Evolutionary conservation across 345 rosid genomes (phyloP).

Genomic region (Abelmoschus esculentus): DNA sequence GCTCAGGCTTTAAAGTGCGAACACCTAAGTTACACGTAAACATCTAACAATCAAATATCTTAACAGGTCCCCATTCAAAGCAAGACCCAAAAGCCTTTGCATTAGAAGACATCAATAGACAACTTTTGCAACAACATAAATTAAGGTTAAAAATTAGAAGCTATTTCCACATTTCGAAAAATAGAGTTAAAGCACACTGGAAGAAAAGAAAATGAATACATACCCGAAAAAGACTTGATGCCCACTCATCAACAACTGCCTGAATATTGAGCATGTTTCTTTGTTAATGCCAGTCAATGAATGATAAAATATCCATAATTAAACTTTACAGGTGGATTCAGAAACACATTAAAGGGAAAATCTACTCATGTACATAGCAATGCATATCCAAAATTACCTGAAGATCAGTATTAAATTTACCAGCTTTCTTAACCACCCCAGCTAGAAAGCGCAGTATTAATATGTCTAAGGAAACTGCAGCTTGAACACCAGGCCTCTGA

Average conservation of each 20-base stretch:
- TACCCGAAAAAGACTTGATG: constrained; percentile 92
- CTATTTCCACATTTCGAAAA: background rate
- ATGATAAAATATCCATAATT: background rate
- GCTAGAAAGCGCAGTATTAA: constrained; percentile 75
- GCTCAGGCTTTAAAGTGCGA: background rate
- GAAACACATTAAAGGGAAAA: background rate
- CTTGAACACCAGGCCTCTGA: constrained; percentile 91
- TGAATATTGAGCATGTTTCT: constrained; percentile 33
- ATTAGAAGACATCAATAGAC: background rate
- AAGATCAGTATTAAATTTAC: constrained; percentile 80
- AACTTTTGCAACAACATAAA: background rate
- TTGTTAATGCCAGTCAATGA: constrained; percentile 8
- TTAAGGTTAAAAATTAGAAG: background rate
- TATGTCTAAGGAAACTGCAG: constrained; percentile 86
- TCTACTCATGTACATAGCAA: constrained; percentile 7
- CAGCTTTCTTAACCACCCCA: constrained; percentile 52
- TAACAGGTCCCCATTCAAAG: background rate
- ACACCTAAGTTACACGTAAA: background rate
- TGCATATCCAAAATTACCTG: constrained; percentile 33
- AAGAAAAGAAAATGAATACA: constrained; percentile 14
- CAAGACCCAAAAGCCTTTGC: background rate
- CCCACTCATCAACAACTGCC: constrained; percentile 98
- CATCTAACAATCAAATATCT: background rate
- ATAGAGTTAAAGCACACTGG: background rate
- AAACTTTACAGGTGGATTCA: background rate